Evolutionary conservation across 257 asterid species (phyloP), one percentile per base, ranked within the genome.

Genomic region (Thymus quinquecostatus): DNA sequence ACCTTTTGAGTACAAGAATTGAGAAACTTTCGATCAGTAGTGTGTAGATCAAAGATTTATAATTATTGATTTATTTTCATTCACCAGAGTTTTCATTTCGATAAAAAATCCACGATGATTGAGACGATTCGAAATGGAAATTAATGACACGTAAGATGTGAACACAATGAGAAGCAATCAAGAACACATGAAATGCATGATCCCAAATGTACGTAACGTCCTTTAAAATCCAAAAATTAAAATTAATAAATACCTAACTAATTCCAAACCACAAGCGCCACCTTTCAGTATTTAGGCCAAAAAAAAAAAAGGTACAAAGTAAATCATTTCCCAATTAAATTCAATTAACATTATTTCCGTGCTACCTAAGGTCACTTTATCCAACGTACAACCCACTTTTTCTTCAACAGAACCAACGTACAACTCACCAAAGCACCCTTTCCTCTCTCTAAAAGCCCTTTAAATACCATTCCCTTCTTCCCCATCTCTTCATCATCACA

Each of bases 361-460:
- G 85, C 80, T 59, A 78, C 81, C 65, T 58, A 12, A 27, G 61
- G 77, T 81, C 70, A 75, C 77, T 72, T 82, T 84, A 70, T 32
- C 70, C 72, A 47, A 73, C 60, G 81, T 53, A 75, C 79, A 75
- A 49, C 73, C 33, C 68, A 0, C 21, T 21, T 21, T 21, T 4
- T 47, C 5, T 49, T 38, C 41, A 3, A 3, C 4, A 34, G 38
- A 69, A 30, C 69, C 71, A 45, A 72, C 60, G 81, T 53, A 75
- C 78, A 73, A 49, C 74, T 34, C 69, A 67, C 41, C 65, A 57
- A 21, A 66, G 57, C 74, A 21, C 73, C 40, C 30, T 45, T 9
- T 32, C 27, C 61, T 55, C 63, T 58, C 43, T 8, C 3, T 10
- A 8, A 33, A 58, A 73, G 66, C 58, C 66, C 74, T 88, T 84